Percentiles rank a stretch among this genome's conserved stretches.
These are phyloP conservation scores for Nephelium lappaceum DNA, from an alignment of 345 rosid genomes.

Conservation along the genomic window DNA sequence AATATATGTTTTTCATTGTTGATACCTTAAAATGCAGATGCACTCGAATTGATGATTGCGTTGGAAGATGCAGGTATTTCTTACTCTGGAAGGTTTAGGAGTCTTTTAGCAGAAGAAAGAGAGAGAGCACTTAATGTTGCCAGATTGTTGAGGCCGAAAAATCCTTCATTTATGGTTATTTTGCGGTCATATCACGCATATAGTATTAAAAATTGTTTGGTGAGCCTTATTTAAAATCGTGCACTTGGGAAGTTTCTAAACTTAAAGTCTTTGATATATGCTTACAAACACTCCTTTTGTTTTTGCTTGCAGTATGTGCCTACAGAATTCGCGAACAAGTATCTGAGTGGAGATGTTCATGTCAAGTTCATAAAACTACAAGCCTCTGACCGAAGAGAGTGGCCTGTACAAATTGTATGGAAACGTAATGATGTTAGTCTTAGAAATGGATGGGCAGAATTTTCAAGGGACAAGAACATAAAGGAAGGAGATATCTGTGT, in stretches of 20 bases:
- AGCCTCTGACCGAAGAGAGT: not conserved
- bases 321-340: not conserved
- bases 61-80: conserved; percentile 1
- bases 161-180: conserved; percentile 42
- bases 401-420: not conserved
- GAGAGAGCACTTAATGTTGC: conserved; percentile 39
- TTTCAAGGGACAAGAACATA: not conserved
- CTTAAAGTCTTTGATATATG: not conserved
- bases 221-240: not conserved
- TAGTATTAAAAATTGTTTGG: not conserved
- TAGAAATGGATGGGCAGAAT: conserved; percentile 14
- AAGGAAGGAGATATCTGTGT: not conserved
- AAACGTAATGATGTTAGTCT: not conserved
- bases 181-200: conserved; percentile 6
- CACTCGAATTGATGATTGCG: not conserved
- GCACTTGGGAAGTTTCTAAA: not conserved
- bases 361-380: not conserved
- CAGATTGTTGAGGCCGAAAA: conserved; percentile 32
- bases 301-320: not conserved
- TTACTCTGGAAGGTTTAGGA: conserved; percentile 16
- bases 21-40: not conserved
- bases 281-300: not conserved
- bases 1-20: not conserved
- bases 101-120: conserved; percentile 23
- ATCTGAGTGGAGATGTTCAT: not conserved